Evolutionary conservation across 2,329 filamentous ascomycete species (phyloP), one percentile per base, ranked within the genome.

Genomic region (Aspergillus sp.): DNA sequence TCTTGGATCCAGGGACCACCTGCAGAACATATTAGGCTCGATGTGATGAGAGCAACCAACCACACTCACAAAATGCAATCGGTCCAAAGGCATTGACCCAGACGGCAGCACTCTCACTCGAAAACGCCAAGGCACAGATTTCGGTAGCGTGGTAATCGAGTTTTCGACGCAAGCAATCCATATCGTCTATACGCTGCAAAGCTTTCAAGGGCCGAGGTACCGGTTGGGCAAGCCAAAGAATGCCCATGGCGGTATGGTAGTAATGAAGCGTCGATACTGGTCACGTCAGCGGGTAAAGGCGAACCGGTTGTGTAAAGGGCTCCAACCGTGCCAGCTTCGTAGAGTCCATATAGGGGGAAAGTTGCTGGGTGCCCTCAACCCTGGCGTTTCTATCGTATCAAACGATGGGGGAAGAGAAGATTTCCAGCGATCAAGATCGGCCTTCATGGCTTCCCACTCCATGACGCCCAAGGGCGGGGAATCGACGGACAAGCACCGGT

Each of bases 31-130:
- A 43, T n/a, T 8, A 38, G 35, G 35, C 35, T 38, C 16, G 14
- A n/a, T 16, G 9, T 7, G n/a, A 2, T 30, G 13, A 46, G 13
- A 26, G 35, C 11, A 9, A 32, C 11, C 11, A n/a, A 30, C 22
- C 20, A 19, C 3, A 65, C 72, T 62, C 58, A 77, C 77, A 78
- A 47, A 73, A 79, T 1, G 72, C 65, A 24, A 79, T 76, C 13
- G 77, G 76, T 0, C 77, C 77, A 56, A 79, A 79, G 3, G 74
- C 67, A 52, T 80, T 79, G 3, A 80, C 74, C 4, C 77, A 62
- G 2, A 78, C 75, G 0, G 76, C 60, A 0, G 73, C 64, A 4
- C 66, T 72, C 5, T 72, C 71, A n/a, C 73, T 65, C 0, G 76
- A 76, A 44, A 79, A 76, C 0, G 76, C 73, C 11, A 78, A 65